Conservation (phyloP, 2,329 filamentous ascomycete species). For the Colletotrichum sp. region DNA sequence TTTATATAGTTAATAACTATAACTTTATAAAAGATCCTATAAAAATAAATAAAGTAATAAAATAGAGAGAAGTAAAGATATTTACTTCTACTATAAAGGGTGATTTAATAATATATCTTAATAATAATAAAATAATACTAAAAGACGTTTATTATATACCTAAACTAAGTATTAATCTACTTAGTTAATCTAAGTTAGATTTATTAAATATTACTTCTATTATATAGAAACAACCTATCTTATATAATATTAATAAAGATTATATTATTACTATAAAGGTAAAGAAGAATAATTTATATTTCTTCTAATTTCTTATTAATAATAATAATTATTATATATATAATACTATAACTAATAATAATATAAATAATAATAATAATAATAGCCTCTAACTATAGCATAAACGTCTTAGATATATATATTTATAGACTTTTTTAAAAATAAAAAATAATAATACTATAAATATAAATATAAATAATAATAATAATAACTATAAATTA, state of each 20-base stretch:
- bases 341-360: too few relatives aligned
- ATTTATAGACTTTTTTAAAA: too few relatives aligned
- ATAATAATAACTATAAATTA: too few relatives aligned
- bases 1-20: neutral
- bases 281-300: too few relatives aligned
- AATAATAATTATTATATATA: too few relatives aligned
- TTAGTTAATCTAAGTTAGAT: neutral
- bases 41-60: neutral
- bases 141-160: neutral
- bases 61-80: neutral
- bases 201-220: neutral
- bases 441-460: too few relatives aligned
- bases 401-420: too few relatives aligned
- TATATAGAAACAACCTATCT: neutral
- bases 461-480: too few relatives aligned
- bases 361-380: too few relatives aligned
- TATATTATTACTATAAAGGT: too few relatives aligned
- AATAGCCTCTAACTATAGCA: too few relatives aligned
- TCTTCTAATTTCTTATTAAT: too few relatives aligned
- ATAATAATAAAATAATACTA: neutral
- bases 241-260: neutral
- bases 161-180: neutral
- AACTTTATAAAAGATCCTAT: neutral
- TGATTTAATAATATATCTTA: neutral
- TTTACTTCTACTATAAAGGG: neutral